Evolutionary conservation across 169 alveolate genomes (phyloP), one percentile per base, ranked within the genome.

Genomic region (Plasmodium yoelii): DNA sequence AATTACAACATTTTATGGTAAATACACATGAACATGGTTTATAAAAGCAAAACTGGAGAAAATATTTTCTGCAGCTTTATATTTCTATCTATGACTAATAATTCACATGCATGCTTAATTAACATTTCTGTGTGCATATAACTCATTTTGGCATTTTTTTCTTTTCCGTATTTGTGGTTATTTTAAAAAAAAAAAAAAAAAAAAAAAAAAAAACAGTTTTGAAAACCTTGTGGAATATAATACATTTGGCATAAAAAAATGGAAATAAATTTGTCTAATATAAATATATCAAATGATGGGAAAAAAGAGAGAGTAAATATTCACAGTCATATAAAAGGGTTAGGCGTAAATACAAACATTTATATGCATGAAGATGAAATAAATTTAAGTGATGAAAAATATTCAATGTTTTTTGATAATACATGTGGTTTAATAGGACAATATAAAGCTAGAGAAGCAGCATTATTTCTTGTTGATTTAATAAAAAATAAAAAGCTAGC

Each of bases 261-360:
- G 88, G 69, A 77, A 60, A 63, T 80, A 19, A 88, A 70, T 34
- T 51, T 87, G 26, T 8, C 87, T 8, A 73, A 63, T 42, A 68
- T 88, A 5, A 51, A 34, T n/a, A 53, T 46, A 34, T 67, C 90
- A 6, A 59, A 91, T 57, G 74, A 77, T 19, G 69, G 61, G 10
- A 56, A 64, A 67, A 87, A 88, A 61, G 93, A 94, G 92, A 96
- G 99, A 82, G 97, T 98, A 28, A 99, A 99, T 46, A 95, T 98
- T 44, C 99, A 99, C 91, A 96, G 99, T 84, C 99, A 99, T 94
- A 96, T 99, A 75, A 98, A 98, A 96, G 99, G 99, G 61, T 95
- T 99, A 2, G 99, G 99, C 22, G 97, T 98, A 26, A 93, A 95
- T 61, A 98, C 98, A n/a, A 87, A 92, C 42, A 80, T 93, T 42